Evolutionary conservation across 169 alveolate genomes (phyloP).

Genomic region (Plasmodium billcollinsi): DNA sequence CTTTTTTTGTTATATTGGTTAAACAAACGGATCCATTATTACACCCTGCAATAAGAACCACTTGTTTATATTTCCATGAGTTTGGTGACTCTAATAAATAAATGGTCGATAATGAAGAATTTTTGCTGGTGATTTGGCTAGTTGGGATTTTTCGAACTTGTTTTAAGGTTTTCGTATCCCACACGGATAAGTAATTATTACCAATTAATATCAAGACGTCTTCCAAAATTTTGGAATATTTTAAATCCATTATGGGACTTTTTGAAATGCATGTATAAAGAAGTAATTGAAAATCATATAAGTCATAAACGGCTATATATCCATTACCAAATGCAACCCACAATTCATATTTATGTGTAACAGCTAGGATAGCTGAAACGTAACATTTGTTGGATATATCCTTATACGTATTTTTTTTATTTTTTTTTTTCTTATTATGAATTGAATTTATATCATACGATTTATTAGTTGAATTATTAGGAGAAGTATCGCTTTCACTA

Average conservation of each 20-base stretch:
- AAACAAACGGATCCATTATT: slow-evolving; percentile 72
- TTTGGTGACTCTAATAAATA: slow-evolving; percentile 64
- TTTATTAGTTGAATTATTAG: slow-evolving; percentile 20
- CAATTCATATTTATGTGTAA: slow-evolving; percentile 69
- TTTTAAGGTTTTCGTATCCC: slow-evolving; percentile 70
- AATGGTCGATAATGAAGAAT: slow-evolving; percentile 41
- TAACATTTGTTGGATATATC: slow-evolving; percentile 28
- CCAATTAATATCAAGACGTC: slow-evolving; percentile 67
- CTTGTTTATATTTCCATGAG: slow-evolving; percentile 38
- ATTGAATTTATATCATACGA: slow-evolving; percentile 9
- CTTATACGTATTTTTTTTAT: slow-evolving; percentile 4
- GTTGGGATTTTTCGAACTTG: slow-evolving; percentile 64
- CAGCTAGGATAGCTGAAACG: slow-evolving; percentile 69
- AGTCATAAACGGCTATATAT: slow-evolving; percentile 69
- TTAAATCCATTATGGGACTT: slow-evolving; percentile 76
- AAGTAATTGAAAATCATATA: slow-evolving; percentile 68
- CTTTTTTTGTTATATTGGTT: slow-evolving; percentile 56
- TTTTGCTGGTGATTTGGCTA: slow-evolving; percentile 36
- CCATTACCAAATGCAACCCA: slow-evolving; percentile 78
- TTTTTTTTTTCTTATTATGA: neutral
- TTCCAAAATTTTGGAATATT: slow-evolving; percentile 67
- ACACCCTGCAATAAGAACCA: slow-evolving; percentile 52
- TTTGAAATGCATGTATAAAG: slow-evolving; percentile 68
- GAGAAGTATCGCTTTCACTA: slow-evolving; percentile 1
- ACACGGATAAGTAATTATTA: slow-evolving; percentile 60